Percentiles rank a stretch among this genome's conserved stretches.
These are phyloP conservation scores for Penicillium sp. DNA, from an alignment of 2,329 filamentous ascomycete species.

Conservation along the genomic window DNA sequence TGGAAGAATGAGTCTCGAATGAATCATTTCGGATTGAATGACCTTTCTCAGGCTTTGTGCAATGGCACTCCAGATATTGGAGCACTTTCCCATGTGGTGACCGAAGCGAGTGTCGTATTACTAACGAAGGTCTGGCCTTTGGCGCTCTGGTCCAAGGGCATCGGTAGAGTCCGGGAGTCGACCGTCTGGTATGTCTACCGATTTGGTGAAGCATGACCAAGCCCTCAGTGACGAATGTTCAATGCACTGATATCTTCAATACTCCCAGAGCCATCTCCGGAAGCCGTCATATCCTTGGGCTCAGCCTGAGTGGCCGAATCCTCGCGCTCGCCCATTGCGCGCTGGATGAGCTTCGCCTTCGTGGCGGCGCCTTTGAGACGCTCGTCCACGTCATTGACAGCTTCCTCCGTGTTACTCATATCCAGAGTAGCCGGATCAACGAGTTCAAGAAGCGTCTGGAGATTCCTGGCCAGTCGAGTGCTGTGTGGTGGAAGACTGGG, in stretches of 20 bases:
- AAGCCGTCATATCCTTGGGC: slow-evolving; percentile 30
- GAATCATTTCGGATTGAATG: background rate
- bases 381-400: slow-evolving; percentile 89
- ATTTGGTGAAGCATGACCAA: background rate
- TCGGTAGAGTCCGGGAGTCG: background rate
- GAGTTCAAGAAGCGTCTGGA: slow-evolving; percentile 71
- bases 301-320: slow-evolving; percentile 31
- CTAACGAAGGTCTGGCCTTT: background rate
- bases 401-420: slow-evolving; percentile 81
- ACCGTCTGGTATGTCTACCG: background rate
- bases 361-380: slow-evolving; percentile 77
- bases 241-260: slow-evolving; percentile 51
- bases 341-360: slow-evolving; percentile 82
- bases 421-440: slow-evolving; percentile 75
- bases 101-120: background rate
- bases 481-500: slow-evolving; percentile 54
- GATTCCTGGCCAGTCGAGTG: slow-evolving; percentile 71
- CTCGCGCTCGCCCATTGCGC: slow-evolving; percentile 57
- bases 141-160: background rate
- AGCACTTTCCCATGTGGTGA: background rate
- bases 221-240: slow-evolving; percentile 38
- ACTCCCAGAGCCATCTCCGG: slow-evolving; percentile 42
- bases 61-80: background rate
- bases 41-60: background rate
- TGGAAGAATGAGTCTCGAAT: background rate